Evolutionary conservation across 257 asterid genomes (phyloP).

Genomic region (Solanum corneliomulleri): DNA sequence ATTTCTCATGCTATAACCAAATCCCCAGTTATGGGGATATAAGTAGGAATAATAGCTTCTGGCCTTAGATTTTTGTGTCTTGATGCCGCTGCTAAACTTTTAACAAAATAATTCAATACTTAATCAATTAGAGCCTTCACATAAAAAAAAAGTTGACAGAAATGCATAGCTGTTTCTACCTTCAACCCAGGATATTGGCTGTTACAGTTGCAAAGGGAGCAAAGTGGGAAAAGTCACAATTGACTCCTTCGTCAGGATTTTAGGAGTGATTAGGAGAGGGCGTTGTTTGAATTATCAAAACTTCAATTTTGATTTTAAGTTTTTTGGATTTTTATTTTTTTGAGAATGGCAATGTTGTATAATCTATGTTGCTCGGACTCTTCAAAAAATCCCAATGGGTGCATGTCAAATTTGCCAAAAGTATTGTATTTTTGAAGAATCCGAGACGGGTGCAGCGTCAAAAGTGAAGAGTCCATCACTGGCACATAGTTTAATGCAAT

Average conservation of each 20-base stretch:
- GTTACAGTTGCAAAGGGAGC: not conserved
- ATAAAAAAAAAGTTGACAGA: not conserved
- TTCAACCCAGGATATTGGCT: not conserved
- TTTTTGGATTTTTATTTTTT: not conserved
- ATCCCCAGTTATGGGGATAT: not conserved
- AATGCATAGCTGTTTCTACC: not conserved
- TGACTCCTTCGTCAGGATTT: not conserved
- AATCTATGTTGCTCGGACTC: too few relatives aligned
- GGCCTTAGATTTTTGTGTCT: not conserved
- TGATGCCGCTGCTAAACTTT: not conserved
- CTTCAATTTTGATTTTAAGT: not conserved
- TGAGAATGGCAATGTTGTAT: not conserved
- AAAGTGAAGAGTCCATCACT: not conserved
- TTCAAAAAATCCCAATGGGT: too few relatives aligned
- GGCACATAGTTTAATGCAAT: not conserved
- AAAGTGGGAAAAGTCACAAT: not conserved
- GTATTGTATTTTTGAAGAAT: too few relatives aligned
- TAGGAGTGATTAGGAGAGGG: not conserved
- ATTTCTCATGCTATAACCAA: not conserved
- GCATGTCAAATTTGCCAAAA: too few relatives aligned
- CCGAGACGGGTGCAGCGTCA: too few relatives aligned
- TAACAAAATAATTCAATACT: not conserved
- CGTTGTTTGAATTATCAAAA: not conserved
- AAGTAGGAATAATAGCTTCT: not conserved
- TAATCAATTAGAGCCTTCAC: not conserved